phyloP scores from a whole-genome alignment of 805 yeast genomes.

The Candida chilensis region DNA sequence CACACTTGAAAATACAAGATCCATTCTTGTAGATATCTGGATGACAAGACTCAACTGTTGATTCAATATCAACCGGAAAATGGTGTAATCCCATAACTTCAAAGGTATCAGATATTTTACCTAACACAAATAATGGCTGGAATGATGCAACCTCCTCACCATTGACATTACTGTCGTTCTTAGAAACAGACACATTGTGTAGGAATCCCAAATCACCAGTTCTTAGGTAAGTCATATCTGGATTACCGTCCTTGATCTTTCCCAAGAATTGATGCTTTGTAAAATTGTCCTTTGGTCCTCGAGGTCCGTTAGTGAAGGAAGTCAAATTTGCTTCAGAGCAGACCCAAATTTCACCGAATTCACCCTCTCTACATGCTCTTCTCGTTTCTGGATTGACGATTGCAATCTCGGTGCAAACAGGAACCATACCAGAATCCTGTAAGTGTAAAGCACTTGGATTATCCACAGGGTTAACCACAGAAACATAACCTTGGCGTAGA shows the following conservation, averaged over 20 bases:
- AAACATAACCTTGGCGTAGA: slow-evolving; percentile 80
- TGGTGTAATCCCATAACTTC: slow-evolving; percentile 89
- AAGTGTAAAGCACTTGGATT: slow-evolving; percentile 62
- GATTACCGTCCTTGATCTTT: slow-evolving; percentile 53
- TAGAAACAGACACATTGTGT: slow-evolving; percentile 52
- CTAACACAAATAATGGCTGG: slow-evolving; percentile 80
- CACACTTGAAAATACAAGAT: slow-evolving; percentile 70
- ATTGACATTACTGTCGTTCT: slow-evolving; percentile 24
- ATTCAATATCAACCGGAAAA: slow-evolving; percentile 77
- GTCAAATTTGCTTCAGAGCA: slow-evolving; percentile 76
- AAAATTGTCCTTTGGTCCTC: slow-evolving; percentile 42
- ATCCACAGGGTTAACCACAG: slow-evolving; percentile 67
- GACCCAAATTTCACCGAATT: slow-evolving; percentile 96
- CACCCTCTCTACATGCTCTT: slow-evolving; percentile 75
- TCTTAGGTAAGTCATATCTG: slow-evolving; percentile 58
- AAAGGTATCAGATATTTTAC: slow-evolving; percentile 77
- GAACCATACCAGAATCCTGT: slow-evolving; percentile 94
- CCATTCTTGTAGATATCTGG: slow-evolving; percentile 50
- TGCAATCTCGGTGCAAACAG: slow-evolving; percentile 88
- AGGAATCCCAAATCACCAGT: slow-evolving; percentile 95
- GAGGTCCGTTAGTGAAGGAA: slow-evolving; percentile 47
- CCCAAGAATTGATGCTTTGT: slow-evolving; percentile 48
- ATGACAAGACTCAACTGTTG: slow-evolving; percentile 34
- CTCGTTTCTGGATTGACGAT: slow-evolving; percentile 92
- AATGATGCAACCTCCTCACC: slow-evolving; percentile 31